Base-by-base conservation (phyloP, 768 basidiomycete genomes). In the Daedaleopsis sinensis region DNA sequence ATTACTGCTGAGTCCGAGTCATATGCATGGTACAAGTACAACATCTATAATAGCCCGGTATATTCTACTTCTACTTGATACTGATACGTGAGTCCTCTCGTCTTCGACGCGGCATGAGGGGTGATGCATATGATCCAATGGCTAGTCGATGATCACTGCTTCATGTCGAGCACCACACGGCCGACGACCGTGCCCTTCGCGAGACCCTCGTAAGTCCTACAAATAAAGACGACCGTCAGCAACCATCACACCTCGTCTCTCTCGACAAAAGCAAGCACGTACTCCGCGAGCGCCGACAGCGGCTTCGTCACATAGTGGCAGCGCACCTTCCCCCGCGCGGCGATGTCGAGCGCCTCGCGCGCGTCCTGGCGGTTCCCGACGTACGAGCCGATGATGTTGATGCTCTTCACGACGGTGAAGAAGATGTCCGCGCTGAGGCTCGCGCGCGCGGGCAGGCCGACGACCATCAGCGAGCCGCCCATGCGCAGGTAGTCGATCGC, bases 361-460 rank as follows among this genome's bases (percentile, higher is more conserved):
- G 93, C 86, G 69, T 96, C 94, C 73, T 94, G 92, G 39, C 90
- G 84, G 73, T 93, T 93, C 1, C 75, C 78, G 59, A 77, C 74
- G 59, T 74, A 75, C 1, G 76, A 76, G 15, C 85, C 85, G 52
- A 80, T 67, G 60, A 87, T 85, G 57, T 72, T 82, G 60, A 87
- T 82, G 74, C 80, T 80, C 77, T 89, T 89, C 68, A 79, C 77
- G 11, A 89, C 88, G 1, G 85, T 89, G 77, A 82, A 90, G 79
- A 90, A 91, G 65, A 90, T 88, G 32, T 84, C 82, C 0, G 86
- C 84, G 21, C 78, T 77, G 6, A 91, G 73, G 11, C 73, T 81
- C 1, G 86, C 86, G 36, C 68, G 59, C 1, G 73, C 80, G 1
- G 92, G 92, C 0, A 94, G 76, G 27, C 93, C 92, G 52, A 95